phyloP scores from a whole-genome alignment of 148 eudicot species.

The Gaultheria prostrata region DNA sequence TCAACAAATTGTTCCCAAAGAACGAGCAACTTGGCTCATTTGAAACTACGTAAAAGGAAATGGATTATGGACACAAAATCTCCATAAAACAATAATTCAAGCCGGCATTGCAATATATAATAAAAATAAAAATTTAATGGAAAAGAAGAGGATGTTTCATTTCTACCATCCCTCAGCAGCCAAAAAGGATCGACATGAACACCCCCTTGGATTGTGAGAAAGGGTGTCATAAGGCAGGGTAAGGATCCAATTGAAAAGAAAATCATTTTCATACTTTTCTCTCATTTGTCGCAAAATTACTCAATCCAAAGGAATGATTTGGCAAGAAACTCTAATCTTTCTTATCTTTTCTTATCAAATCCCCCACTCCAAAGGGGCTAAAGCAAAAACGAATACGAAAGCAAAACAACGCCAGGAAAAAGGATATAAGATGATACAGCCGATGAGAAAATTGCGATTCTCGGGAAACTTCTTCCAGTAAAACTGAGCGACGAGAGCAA shows the following conservation, averaged over 20 bases:
- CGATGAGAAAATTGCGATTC: constrained; percentile 1
- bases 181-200: too few species aligned
- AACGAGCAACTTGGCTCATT: background rate
- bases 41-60: background rate
- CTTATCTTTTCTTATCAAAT: too few species aligned
- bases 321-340: too few species aligned
- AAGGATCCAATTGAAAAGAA: too few species aligned
- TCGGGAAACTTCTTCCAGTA: background rate
- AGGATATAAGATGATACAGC: constrained; percentile 11
- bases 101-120: background rate
- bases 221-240: too few species aligned
- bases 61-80: background rate
- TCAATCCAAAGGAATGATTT: too few species aligned
- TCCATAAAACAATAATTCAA: background rate
- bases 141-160: background rate
- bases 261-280: too few species aligned
- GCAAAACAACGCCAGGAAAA: background rate
- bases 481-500: constrained; percentile 9
- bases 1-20: background rate
- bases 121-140: background rate
- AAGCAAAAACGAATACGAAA: background rate
- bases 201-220: too few species aligned
- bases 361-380: too few species aligned
- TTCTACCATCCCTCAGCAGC: too few species aligned
- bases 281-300: too few species aligned